Evolutionary conservation across 1,284 basidiomycete genomes (phyloP), one percentile per base, ranked within the genome.

Genomic region (Naganishia cerealis): DNA sequence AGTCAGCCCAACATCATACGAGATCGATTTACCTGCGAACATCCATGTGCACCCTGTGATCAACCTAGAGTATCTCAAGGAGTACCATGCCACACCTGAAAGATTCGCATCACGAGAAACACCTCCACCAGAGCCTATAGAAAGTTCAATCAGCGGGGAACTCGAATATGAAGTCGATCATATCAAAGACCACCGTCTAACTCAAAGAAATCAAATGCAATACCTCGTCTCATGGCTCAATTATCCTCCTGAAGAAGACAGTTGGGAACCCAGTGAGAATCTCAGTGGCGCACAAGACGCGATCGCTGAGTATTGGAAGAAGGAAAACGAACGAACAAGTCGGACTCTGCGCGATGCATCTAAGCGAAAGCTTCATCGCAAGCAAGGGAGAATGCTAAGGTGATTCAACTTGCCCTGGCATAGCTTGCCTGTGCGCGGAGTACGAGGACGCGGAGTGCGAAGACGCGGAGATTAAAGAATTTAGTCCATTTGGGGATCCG

Each of bases 151-250:
- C 13, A 16, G 26, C 12, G 50, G 52, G 21, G 48, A 52, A 36
- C 59, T 48, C 16, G 61, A 63, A n/a, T 63, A 53, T 33, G 50
- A 50, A 26, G 61, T 63, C 26, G 61, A 63, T n/a, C 21, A 53
- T 21, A 61, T 61, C 40, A 52, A 52, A 48, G n/a, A 48, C 24
- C 48, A 61, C 40, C 58, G 58, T 12, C 13, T 21, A 12, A 48
- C 57, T 4, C 42, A 59, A n/a, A 39, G 24, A 26, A 18, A 36
- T 29, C 8, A 29, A 21, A 33, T 46, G 29, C 40, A 61, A n/a
- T 46, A 46, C 42, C 58, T 61, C 10, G 40, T 61, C 9, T 61
- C 40, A 12, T 61, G 58, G 58, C 42, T 50, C 3, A 36, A 46
- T 43, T 61, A 61, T 38, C 58, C 58, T 16, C 58, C 40, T 7